phyloP scores from a whole-genome alignment of 2,329 filamentous ascomycete species.

The Sporothrix variecibatus region DNA sequence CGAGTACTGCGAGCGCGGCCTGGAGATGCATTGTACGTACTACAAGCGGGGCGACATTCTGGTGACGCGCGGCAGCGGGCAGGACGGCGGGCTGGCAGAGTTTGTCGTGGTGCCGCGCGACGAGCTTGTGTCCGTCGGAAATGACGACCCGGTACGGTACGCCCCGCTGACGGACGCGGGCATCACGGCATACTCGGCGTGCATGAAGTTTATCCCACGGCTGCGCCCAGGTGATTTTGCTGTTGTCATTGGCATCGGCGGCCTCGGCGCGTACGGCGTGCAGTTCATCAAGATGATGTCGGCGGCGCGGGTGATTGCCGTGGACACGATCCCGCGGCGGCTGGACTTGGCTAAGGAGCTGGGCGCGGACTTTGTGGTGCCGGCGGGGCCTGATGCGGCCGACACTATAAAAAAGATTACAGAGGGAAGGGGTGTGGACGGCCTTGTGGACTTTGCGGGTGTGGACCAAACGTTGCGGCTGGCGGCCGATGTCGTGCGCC shows the following conservation, averaged over 20 bases:
- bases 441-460: conserved; percentile 10
- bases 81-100: conserved; percentile 16
- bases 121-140: conserved; percentile 14
- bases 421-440: neutral
- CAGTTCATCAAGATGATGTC: conserved; percentile 21
- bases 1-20: conserved; percentile 14
- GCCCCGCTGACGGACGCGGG: conserved; percentile 22
- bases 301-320: conserved; percentile 20
- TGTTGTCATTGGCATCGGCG: conserved; percentile 10
- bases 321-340: conserved; percentile 7
- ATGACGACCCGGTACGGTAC: conserved; percentile 11
- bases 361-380: conserved; percentile 11
- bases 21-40: conserved; percentile 8
- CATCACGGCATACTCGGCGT: conserved; percentile 21
- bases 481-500: conserved; percentile 17
- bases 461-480: conserved; percentile 6
- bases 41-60: conserved; percentile 12
- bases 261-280: conserved; percentile 18
- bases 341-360: neutral
- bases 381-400: neutral
- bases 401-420: neutral
- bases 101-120: conserved; percentile 18
- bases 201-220: conserved; percentile 20
- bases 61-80: conserved; percentile 9
- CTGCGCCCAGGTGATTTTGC: conserved; percentile 16